Conservation (phyloP, 2,329 filamentous ascomycete species). For the Orbilia ellipsospora region DNA sequence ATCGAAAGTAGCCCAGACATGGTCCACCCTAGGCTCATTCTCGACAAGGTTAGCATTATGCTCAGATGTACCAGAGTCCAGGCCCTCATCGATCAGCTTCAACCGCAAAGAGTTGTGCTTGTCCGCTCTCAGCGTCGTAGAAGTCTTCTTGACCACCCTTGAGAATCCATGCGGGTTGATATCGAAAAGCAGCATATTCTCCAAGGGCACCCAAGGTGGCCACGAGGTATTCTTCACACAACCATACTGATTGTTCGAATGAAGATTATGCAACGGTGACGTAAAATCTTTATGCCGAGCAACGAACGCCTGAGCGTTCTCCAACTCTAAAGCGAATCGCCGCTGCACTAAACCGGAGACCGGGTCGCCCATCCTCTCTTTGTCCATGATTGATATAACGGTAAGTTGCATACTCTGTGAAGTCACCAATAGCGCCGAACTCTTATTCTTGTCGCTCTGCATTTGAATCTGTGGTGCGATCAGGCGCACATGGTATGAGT, state of each 20-base stretch:
- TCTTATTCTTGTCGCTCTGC: constrained; percentile 97
- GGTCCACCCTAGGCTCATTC: constrained; percentile 85
- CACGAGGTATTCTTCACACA: constrained; percentile 84
- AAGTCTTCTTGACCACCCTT: constrained; percentile 95
- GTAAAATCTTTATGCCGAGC: constrained; percentile 91
- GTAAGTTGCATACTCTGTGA: constrained; percentile 99
- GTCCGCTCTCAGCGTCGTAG: constrained; percentile 91
- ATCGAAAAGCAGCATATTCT: constrained; percentile 97
- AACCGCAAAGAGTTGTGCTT: constrained; percentile 97
- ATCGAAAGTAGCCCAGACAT: constrained; percentile 96
- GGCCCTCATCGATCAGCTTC: constrained; percentile 90
- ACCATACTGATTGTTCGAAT: constrained; percentile 93
- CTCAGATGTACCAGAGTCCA: constrained; percentile 65
- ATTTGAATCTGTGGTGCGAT: constrained; percentile 98
- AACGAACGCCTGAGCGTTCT: constrained; percentile 98
- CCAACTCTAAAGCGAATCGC: constrained; percentile 93
- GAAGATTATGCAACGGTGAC: constrained; percentile 86
- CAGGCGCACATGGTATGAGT: constrained; percentile 91
- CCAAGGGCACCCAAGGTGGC: constrained; percentile 98
- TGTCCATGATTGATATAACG: constrained; percentile 97
- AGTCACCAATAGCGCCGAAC: constrained; percentile 94
- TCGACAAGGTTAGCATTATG: constrained; percentile 67
- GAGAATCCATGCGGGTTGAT: constrained; percentile 97
- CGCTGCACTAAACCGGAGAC: constrained; percentile 96
- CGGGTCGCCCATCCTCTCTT: constrained; percentile 87